Percentiles rank a stretch among this genome's conserved stretches.
Evolutionary conservation across 306 rosid species (phyloP).

Genomic region (Parietaria judaica): DNA sequence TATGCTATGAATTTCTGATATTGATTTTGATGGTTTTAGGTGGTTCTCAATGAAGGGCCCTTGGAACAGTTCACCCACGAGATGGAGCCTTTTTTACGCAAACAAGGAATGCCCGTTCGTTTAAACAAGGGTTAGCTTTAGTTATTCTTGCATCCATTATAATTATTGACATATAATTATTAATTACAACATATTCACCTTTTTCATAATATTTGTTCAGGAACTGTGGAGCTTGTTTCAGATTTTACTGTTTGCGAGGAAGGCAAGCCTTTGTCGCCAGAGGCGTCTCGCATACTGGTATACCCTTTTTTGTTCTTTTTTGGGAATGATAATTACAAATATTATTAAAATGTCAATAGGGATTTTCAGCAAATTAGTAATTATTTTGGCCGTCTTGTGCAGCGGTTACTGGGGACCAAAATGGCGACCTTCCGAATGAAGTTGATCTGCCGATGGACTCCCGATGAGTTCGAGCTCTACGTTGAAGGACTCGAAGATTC

Average conservation of each 20-base stretch:
- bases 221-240: constrained; percentile 83
- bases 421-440: constrained; percentile 73
- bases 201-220: constrained; percentile 29
- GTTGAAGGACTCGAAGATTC: constrained; percentile 64
- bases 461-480: constrained; percentile 61
- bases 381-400: constrained; percentile 8
- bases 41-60: constrained; percentile 92
- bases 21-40: constrained; percentile 34
- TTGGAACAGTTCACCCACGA: constrained; percentile 86
- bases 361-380: constrained; percentile 7
- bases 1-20: neutral
- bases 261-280: constrained; percentile 87
- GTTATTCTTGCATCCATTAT: neutral
- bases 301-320: constrained; percentile 13
- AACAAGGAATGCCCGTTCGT: constrained; percentile 96
- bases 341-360: neutral
- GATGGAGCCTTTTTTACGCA: constrained; percentile 94
- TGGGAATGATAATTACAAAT: neutral
- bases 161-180: neutral
- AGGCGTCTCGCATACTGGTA: constrained; percentile 80
- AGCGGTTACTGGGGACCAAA: constrained; percentile 74
- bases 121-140: constrained; percentile 63
- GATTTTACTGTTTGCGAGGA: constrained; percentile 86
- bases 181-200: neutral
- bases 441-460: constrained; percentile 76